phyloP scores from a whole-genome alignment of 352 stramenopile species.

The Aphanomyces cochlioides region DNA sequence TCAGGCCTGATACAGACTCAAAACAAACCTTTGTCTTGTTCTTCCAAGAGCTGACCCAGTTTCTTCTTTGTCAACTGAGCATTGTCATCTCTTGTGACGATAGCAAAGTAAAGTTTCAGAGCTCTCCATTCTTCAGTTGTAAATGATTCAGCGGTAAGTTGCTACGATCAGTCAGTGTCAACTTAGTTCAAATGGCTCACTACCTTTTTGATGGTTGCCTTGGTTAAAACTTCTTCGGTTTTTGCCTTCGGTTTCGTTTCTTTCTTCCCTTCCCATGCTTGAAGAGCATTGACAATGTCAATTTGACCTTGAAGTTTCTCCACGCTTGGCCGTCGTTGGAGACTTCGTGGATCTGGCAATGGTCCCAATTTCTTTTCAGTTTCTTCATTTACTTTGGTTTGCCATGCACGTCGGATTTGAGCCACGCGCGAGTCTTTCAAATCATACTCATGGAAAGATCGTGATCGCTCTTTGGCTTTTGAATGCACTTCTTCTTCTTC shows the following conservation, averaged over 20 bases:
- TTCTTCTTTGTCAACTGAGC: constrained; percentile 75
- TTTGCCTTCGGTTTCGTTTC: not conserved
- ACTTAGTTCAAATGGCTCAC: too few relatives aligned
- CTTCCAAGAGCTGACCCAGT: constrained; percentile 71
- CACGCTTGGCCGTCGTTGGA: constrained; percentile 20
- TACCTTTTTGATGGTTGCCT: too few relatives aligned
- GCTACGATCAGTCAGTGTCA: constrained; percentile 1
- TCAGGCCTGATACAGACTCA: not conserved
- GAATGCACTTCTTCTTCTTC: constrained; percentile 17
- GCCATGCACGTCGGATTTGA: constrained; percentile 19
- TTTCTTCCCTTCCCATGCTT: constrained; percentile 25
- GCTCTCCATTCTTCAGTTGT: constrained; percentile 69
- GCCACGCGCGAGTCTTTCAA: constrained; percentile 19
- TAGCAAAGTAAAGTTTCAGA: constrained; percentile 66
- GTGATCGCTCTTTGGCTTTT: constrained; percentile 4
- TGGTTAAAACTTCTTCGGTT: not conserved
- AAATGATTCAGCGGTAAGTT: constrained; percentile 52
- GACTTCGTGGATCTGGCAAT: not conserved
- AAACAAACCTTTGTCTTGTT: constrained; percentile 72
- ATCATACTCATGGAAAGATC: constrained; percentile 21
- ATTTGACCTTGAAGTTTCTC: constrained; percentile 26
- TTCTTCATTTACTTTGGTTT: constrained; percentile 26
- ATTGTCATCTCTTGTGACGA: constrained; percentile 64
- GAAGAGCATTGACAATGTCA: constrained; percentile 26
- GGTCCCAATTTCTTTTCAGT: constrained; percentile 5